Evolutionary conservation across 2,329 filamentous ascomycete species (phyloP), one percentile per base, ranked within the genome.

Genomic region (Fusarium humuli): DNA sequence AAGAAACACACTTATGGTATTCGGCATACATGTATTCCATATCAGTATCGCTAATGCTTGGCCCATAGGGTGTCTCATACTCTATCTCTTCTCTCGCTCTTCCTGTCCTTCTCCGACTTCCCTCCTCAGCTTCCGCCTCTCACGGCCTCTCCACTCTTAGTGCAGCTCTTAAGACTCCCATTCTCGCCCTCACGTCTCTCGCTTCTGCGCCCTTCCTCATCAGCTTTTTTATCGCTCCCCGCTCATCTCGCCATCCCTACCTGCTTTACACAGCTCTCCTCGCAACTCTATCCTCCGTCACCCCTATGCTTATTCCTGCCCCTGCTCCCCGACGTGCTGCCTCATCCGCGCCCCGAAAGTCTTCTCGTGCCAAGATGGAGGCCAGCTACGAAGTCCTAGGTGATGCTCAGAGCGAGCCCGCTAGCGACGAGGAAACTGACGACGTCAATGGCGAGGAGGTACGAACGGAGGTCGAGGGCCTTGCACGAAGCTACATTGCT

Each of bases 191-290:
- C 54, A 88, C 91, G 52, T 84, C 88, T 71, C 81, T 97, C 73
- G 90, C 93, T 55, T 87, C 89, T 57, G 83, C 88, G 55, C 89
- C 92, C 30, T 90, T 98, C 76, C 83, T 93, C 73, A 87, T 95
- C 71, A 93, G 94, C 68, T 98, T 91, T 81, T 79, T 86, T 46
- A 83, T 97, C 71, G 95, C 94, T 4, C 92, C 94, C 0, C 86
- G 88, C 27, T 87, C 90, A 59, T 86, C 88, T 73, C 90, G 92
- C 77, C 95, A 98, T 79, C 95, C 95, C 0, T 98, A 97, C 79
- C 89, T 98, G 27, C 81, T 98, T 63, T 98, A 96, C 89, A 94
- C 93, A 16, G 90, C 90, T 5, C 81, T 94, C 27, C 86, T 94
- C 61, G 87, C 90, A 45, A 83, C 86, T 41, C 82, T 92, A 41